A percentile compares a stretch with the other conserved stretches of the same genome.
These are phyloP conservation scores for Hyaloscypha variabilis DNA, from an alignment of 495 filamentous ascomycete species.

Conservation along the genomic window DNA sequence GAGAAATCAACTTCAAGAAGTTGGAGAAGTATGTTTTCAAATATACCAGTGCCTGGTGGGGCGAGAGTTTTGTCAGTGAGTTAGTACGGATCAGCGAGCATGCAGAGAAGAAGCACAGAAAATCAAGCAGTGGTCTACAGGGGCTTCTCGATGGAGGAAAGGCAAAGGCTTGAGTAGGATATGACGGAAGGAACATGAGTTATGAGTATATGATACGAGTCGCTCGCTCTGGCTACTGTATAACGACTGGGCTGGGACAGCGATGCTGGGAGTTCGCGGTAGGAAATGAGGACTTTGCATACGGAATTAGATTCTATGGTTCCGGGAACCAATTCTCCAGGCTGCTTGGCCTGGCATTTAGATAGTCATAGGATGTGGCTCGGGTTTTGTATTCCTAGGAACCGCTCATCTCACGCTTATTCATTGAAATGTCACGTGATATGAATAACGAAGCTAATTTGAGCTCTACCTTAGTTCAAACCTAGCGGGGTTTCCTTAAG, in stretches of 20 bases:
- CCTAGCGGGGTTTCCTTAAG: no score
- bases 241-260: neutral
- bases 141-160: slow-evolving; percentile 8
- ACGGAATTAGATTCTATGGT: neutral
- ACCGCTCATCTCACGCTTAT: neutral
- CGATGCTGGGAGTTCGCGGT: neutral
- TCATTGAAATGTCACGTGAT: neutral
- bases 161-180: neutral
- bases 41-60: slow-evolving; percentile 97
- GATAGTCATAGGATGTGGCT: neutral
- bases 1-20: slow-evolving; percentile 78
- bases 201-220: neutral
- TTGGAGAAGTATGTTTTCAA: slow-evolving; percentile 83
- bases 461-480: neutral
- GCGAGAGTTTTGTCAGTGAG: slow-evolving; percentile 89
- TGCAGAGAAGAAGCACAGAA: slow-evolving; percentile 45
- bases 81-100: slow-evolving; percentile 69
- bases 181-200: neutral
- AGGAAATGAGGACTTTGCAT: neutral
- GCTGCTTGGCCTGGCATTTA: neutral
- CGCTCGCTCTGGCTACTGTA: neutral
- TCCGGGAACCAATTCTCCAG: neutral
- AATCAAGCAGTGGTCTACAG: neutral
- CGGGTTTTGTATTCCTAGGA: neutral
- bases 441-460: no score